Evolutionary conservation across 306 rosid genomes (phyloP), one percentile per base, ranked within the genome.

Genomic region (Quercus variabilis): DNA sequence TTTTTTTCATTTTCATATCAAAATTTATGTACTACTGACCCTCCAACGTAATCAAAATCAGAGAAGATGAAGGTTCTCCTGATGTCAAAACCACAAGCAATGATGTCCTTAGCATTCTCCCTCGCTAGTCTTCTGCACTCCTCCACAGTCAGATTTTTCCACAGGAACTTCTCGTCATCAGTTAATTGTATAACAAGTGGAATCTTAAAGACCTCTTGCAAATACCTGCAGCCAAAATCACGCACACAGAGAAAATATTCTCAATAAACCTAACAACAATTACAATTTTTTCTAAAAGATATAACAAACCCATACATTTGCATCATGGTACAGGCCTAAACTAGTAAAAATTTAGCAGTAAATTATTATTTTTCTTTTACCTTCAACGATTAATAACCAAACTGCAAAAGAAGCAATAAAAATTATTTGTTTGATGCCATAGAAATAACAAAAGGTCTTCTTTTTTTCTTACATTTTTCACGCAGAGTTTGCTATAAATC

Each of bases 151-250:
- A 92, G 88, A 85, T 89, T 87, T 78, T 93, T 92, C 99, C 99
- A 95, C 80, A 92, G 87, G 78, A 91, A 92, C 78, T 92, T 92
- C 91, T 95, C 99, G 71, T 95, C 98, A 17, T 95, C 99, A 23
- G 99, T 95, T 49, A 95, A 92, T 79, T 95, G 98, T 80, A 95
- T 91, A 67, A 95, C 96, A 23, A 95, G 87, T 75, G 98, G 98
- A 86, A 95, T 98, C 91, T 91, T 95, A 82, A 95, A 95, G 20
- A 89, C 93, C 58, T 95, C 98, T 86, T 95, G 99, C 97, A 92
- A 80, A 87, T 95, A 95, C 84, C 99, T 95, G 82, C 81, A 81
- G 67, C 3, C 26, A 69, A 64, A 76, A 23, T 15, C 56, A 76
- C 80, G 85, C 4, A 26, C 57, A 46, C 78, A 81, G 1, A 59